phyloP scores from a whole-genome alignment of 2,329 filamentous ascomycete species.

The Exophiala alcalophila region DNA sequence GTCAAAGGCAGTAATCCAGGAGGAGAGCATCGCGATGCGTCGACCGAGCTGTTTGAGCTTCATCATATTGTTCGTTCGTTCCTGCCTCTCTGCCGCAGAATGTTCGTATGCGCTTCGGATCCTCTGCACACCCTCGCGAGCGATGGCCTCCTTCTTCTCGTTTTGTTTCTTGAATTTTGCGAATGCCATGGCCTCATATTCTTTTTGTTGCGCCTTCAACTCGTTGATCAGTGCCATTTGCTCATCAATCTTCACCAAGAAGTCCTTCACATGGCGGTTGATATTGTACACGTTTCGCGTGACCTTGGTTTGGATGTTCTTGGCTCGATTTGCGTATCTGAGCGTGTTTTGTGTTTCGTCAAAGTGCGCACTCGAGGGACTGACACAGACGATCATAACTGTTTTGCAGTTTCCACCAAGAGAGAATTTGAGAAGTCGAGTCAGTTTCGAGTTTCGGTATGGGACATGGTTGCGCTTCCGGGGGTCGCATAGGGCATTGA shows the following conservation, averaged over 20 bases:
- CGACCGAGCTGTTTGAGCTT: constrained; percentile 78
- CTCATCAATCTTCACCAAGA: constrained; percentile 98
- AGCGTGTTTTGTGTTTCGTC: constrained; percentile 98
- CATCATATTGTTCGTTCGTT: constrained; percentile 76
- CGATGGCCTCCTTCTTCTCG: constrained; percentile 74
- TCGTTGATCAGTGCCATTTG: constrained; percentile 97
- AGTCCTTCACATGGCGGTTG: constrained; percentile 98
- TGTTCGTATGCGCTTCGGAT: constrained; percentile 83
- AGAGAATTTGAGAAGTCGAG: constrained; percentile 91
- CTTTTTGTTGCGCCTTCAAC: constrained; percentile 86
- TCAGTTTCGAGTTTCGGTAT: constrained; percentile 96
- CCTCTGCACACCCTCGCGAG: constrained; percentile 74
- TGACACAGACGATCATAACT: constrained; percentile 99
- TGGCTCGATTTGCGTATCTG: constrained; percentile 93
- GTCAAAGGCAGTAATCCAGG: constrained; percentile 92
- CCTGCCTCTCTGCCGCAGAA: constrained; percentile 70
- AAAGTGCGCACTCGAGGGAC: constrained; percentile 92
- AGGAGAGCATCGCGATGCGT: constrained; percentile 78
- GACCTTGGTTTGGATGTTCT: constrained; percentile 99
- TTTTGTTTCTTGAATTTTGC: constrained; percentile 86
- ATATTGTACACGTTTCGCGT: constrained; percentile 99
- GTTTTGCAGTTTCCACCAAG: constrained; percentile 97
- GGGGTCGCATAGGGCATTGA: constrained; percentile 94
- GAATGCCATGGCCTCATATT: constrained; percentile 77
- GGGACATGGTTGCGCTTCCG: constrained; percentile 91